Base-by-base conservation (phyloP, 2,329 filamentous ascomycete genomes). In the Davidsoniella virescens region DNA sequence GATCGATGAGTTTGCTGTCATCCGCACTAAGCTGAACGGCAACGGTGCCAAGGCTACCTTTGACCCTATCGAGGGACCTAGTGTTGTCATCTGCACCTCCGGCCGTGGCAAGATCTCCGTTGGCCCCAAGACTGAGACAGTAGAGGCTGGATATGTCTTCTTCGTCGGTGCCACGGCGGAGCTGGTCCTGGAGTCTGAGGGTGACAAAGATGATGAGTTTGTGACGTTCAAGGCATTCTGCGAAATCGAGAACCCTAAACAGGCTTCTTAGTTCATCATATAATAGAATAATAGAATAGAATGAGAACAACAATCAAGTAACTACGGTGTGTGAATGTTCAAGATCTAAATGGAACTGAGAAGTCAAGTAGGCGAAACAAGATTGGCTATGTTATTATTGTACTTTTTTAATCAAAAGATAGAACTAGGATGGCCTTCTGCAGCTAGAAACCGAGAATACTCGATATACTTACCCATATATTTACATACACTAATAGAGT, bases 191-290 rank as follows among this genome's bases (percentile, higher is more conserved):
- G 82, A 94, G 67, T 86, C 75, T 10, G 70, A 70, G 44, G 69
- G 68, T 1, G 71, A 61, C 0, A 67, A 71, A 1, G 78, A 78
- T 23, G 81, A 87, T 51, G 77, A 82, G 50, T 82, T 96, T 57
- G 82, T 83, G 23, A 88, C 84, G 0, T 98, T 93, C 70, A 92
- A 88, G 69, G 92, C 90, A 0, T 95, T 94, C 63, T 94, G 87
- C 60, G 88, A 95, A 69, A 71, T 94, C 54, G 76, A 79, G 37
- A 38, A 18, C 9, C 29, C 29, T 12, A 33, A 33, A 4, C 29
- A 33, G 12, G 29, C 29, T 33, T 33, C 44, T 7, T 47, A 37
- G 17, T 20, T 33, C 12, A 33, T 33, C 3, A 12, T 6, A 33
- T 33, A 33, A 33, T 29, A 29, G 7, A 29, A 29, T 29, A 29